These are phyloP conservation scores for Ailanthus altissimus DNA, from an alignment of 345 rosid genomes.

Conservation along the genomic window DNA sequence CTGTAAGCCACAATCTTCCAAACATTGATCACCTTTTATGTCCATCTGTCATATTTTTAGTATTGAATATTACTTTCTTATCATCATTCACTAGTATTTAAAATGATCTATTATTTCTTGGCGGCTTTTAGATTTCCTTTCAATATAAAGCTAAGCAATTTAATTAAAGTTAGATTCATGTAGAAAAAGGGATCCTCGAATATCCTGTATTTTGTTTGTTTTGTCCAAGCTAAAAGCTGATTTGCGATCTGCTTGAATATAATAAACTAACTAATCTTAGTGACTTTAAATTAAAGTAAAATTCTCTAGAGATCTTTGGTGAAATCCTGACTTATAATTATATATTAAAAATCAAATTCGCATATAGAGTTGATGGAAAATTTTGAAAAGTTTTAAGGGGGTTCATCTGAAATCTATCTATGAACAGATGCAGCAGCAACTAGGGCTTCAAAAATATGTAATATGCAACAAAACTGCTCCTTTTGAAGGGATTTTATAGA, in stretches of 20 bases:
- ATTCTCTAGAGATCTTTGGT: slow-evolving; percentile 23
- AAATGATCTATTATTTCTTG: not conserved
- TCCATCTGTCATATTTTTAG: slow-evolving; percentile 4
- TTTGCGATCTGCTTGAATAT: slow-evolving; percentile 24
- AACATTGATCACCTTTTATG: not conserved
- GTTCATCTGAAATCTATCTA: not conserved
- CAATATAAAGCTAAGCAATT: not conserved
- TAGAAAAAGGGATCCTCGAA: not conserved
- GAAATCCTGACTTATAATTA: not conserved
- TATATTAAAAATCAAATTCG: slow-evolving; percentile 10
- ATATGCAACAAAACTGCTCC: not conserved
- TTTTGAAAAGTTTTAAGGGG: not conserved
- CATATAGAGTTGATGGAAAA: not conserved
- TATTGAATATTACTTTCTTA: not conserved
- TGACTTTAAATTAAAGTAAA: slow-evolving; percentile 26
- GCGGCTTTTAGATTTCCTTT: not conserved
- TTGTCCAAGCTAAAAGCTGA: slow-evolving; percentile 4
- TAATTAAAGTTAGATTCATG: not conserved
- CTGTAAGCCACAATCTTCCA: slow-evolving; percentile 15
- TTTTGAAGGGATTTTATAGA: not conserved
- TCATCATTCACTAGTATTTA: not conserved
- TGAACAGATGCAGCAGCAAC: not conserved
- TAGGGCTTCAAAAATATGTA: not conserved
- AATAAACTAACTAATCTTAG: slow-evolving; percentile 13
- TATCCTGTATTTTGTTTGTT: slow-evolving; percentile 11